Evolutionary conservation across 2,329 filamentous ascomycete genomes (phyloP), one percentile per base, ranked within the genome.

Genomic region (Phaeoacremonium minimum): DNA sequence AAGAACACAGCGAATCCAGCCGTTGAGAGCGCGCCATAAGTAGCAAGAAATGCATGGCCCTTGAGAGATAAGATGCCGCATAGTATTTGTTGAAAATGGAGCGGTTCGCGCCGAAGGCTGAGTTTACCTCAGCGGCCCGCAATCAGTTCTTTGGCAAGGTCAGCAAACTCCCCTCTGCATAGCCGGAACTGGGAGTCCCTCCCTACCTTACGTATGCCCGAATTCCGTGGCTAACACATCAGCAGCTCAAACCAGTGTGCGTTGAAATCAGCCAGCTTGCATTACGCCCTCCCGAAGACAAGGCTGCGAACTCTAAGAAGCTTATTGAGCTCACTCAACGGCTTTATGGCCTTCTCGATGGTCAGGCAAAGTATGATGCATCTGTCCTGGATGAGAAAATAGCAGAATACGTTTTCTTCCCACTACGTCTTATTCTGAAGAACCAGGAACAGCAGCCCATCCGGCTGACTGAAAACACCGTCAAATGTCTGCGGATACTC

Each of bases 321-420:
- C 57, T 83, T 31, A 55, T 64, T 17, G 53, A 61, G 7, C 63
- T 75, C 17, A 66, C 64, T 3, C 55, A 58, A 16, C 61, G 69
- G 39, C 56, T 81, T 4, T 58, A 68, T 18, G 44, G 46, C 15
- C 56, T 75, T n/a, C 58, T 81, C 5, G 53, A 67, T 30, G 53
- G 55, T 19, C 71, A 71, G 48, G 48, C 64, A 18, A 50, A 56
- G 29, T 51, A 50, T 16, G 68, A 77, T 44, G 57, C 66, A 4
- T 55, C 64, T 3, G 64, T 67, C 1, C 58, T 97, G 14, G 87
- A 96, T 56, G 74, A 82, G 35, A 91, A 89, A 56, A 67, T 97
- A 14, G 88, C 90, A 12, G 90, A 96, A 65, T 98, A 97, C 68
- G 76, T 86, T 52, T 97, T 97, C 67, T 95, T 96, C 44, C 93